Percentiles rank a stretch among this genome's conserved stretches.
These are phyloP conservation scores for Ganoderma multipileum DNA, from an alignment of 1,284 basidiomycete species.

Conservation along the genomic window DNA sequence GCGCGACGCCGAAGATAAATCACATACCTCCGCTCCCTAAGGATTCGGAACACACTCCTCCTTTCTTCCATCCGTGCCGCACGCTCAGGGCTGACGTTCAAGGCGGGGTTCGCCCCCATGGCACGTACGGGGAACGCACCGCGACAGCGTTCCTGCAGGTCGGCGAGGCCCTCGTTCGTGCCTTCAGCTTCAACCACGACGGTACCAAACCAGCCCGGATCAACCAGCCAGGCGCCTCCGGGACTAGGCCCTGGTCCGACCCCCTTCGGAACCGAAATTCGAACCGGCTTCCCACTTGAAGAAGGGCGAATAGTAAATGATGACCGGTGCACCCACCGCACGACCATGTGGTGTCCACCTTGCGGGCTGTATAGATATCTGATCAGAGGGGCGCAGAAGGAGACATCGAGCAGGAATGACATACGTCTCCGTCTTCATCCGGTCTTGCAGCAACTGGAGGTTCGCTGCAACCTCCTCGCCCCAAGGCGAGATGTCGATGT, in stretches of 20 bases:
- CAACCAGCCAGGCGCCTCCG: slow-evolving; percentile 58
- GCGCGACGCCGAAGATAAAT: neutral
- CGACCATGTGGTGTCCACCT: slow-evolving; percentile 77
- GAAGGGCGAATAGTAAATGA: slow-evolving; percentile 68
- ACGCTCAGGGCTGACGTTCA: slow-evolving; percentile 34
- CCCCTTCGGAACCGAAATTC: slow-evolving; percentile 37
- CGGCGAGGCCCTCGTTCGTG: slow-evolving; percentile 81
- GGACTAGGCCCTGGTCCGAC: slow-evolving; percentile 38
- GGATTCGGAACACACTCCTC: slow-evolving; percentile 69
- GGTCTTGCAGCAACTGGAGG: slow-evolving; percentile 77
- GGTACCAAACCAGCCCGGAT: slow-evolving; percentile 80
- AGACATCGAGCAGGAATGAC: slow-evolving; percentile 38
- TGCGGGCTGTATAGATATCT: slow-evolving; percentile 59
- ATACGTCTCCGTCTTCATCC: slow-evolving; percentile 80
- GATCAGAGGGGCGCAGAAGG: neutral
- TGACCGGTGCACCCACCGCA: slow-evolving; percentile 83
- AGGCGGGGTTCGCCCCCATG: slow-evolving; percentile 25
- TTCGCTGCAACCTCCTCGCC: slow-evolving; percentile 75
- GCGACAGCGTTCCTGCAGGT: slow-evolving; percentile 75
- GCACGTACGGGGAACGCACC: slow-evolving; percentile 68
- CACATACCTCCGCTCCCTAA: slow-evolving; percentile 74
- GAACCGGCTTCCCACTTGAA: slow-evolving; percentile 34
- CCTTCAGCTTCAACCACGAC: slow-evolving; percentile 84
- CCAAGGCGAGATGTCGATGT: slow-evolving; percentile 79
- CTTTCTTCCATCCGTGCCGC: slow-evolving; percentile 51